Conservation (phyloP, 2,329 filamentous ascomycete species). For the Phyllosticta citriasiana region DNA sequence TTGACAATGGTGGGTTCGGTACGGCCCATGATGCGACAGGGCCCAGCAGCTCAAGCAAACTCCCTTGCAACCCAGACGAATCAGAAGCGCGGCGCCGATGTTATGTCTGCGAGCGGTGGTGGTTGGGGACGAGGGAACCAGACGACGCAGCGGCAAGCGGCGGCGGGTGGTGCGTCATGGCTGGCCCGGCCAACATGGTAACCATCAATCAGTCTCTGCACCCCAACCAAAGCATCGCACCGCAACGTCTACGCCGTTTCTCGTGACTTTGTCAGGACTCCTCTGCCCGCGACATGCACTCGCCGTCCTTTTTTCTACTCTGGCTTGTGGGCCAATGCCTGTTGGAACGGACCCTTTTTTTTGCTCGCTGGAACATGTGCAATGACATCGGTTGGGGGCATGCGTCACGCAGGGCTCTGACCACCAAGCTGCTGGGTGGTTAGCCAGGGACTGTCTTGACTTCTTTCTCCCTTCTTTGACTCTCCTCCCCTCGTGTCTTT, state of each 20-base stretch:
- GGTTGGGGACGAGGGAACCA: neutral
- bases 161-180: neutral
- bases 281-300: neutral
- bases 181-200: neutral
- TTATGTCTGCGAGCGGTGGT: neutral
- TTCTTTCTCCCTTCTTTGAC: neutral
- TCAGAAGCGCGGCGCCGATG: neutral
- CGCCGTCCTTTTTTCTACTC: neutral
- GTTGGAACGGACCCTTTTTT: neutral
- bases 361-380: neutral
- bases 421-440: neutral
- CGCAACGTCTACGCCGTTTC: neutral
- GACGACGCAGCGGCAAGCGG: neutral
- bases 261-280: neutral
- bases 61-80: neutral
- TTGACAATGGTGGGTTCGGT: slow-evolving; percentile 27
- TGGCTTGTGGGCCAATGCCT: neutral
- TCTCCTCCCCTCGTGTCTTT: neutral
- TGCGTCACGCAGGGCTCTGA: neutral
- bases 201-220: neutral
- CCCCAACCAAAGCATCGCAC: neutral
- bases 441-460: neutral
- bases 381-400: neutral
- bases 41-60: neutral
- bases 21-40: slow-evolving; percentile 24